A percentile compares a stretch with the other conserved stretches of the same genome.
These are phyloP conservation scores for Prunus mume DNA, from an alignment of 306 rosid species.

Conservation along the genomic window DNA sequence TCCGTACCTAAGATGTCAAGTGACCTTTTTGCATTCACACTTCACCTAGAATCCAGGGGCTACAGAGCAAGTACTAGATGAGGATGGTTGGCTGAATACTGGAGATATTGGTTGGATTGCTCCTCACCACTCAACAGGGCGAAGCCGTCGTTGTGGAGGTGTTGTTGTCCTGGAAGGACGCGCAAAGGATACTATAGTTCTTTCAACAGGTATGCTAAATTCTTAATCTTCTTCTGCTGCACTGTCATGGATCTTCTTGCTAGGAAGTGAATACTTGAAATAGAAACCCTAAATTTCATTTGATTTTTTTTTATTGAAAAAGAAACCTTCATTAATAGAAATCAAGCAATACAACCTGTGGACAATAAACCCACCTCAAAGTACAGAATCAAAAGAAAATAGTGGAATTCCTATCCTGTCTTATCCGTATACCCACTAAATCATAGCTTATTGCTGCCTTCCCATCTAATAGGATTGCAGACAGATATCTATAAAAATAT, in stretches of 20 bases:
- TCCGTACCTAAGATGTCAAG: background rate
- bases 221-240: background rate
- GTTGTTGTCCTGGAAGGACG: slow-evolving; percentile 85
- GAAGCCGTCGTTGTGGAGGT: slow-evolving; percentile 69
- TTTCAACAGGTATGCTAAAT: slow-evolving; percentile 63
- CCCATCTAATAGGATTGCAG: too few species aligned
- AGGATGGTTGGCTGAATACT: slow-evolving; percentile 82
- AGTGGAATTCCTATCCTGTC: too few species aligned
- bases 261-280: background rate
- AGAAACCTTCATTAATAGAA: too few species aligned
- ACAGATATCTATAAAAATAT: too few species aligned
- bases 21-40: slow-evolving; percentile 9
- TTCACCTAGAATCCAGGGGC: slow-evolving; percentile 65
- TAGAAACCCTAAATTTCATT: too few species aligned
- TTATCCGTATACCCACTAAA: too few species aligned
- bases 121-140: slow-evolving; percentile 70
- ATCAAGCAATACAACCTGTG: too few species aligned
- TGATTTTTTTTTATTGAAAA: too few species aligned
- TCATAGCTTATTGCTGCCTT: too few species aligned
- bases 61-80: slow-evolving; percentile 62
- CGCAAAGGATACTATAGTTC: slow-evolving; percentile 93
- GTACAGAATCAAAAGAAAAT: too few species aligned
- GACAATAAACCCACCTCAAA: too few species aligned
- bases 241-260: background rate
- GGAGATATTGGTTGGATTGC: slow-evolving; percentile 95